Evolutionary conservation across 306 rosid genomes (phyloP).

Genomic region (Hippophae tibetana): DNA sequence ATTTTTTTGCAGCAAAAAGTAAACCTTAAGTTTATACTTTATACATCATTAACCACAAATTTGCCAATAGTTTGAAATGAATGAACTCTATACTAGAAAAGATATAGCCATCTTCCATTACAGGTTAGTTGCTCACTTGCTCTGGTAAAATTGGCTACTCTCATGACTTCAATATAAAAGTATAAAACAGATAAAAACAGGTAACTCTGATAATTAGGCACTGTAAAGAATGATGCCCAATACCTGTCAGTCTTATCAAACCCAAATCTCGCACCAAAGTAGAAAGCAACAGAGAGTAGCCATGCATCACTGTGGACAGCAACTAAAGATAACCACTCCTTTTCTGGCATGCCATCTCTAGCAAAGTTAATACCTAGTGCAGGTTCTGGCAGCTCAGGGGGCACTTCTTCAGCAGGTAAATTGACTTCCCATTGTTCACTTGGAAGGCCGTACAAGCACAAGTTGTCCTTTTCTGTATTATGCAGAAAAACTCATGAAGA

Average conservation of each 20-base stretch:
- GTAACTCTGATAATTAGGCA: background rate
- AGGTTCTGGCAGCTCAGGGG: constrained; percentile 94
- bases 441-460: constrained; percentile 76
- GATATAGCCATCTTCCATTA: too few species aligned
- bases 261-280: constrained; percentile 90
- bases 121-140: too few species aligned
- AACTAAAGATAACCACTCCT: constrained; percentile 81
- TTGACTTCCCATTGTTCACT: constrained; percentile 96
- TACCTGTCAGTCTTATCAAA: constrained; percentile 82
- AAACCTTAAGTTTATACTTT: too few species aligned
- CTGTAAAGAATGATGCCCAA: background rate
- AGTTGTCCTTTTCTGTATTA: constrained; percentile 81
- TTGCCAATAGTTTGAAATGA: too few species aligned
- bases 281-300: constrained; percentile 86
- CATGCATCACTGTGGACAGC: constrained; percentile 97
- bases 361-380: constrained; percentile 93
- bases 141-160: too few species aligned
- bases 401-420: constrained; percentile 97
- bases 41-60: too few species aligned
- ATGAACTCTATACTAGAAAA: too few species aligned
- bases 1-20: too few species aligned
- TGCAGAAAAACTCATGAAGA: constrained; percentile 15
- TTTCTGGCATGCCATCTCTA: constrained; percentile 89
- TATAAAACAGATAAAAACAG: background rate
- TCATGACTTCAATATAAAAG: background rate